These are phyloP conservation scores for Myxozyma geophila DNA, from an alignment of 805 yeast species.

Conservation along the genomic window DNA sequence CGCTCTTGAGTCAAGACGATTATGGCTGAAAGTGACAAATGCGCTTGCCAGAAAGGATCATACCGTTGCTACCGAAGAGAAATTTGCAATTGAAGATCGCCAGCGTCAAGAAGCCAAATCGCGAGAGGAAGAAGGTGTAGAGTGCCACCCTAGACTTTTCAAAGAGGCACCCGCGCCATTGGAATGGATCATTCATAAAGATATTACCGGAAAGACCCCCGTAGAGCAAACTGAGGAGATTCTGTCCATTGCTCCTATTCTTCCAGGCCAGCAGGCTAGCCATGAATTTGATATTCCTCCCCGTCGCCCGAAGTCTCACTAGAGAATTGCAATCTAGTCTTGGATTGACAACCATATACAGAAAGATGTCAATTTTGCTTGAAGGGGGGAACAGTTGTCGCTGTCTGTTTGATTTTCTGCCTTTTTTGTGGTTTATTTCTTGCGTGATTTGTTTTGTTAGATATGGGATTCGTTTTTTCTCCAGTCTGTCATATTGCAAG, in stretches of 20 bases:
- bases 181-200: constrained; percentile 70
- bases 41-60: constrained; percentile 85
- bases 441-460: background rate
- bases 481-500: constrained; percentile 3
- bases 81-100: constrained; percentile 81
- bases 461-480: constrained; percentile 6
- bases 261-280: constrained; percentile 68
- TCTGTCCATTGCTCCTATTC: constrained; percentile 70
- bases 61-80: constrained; percentile 82
- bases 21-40: constrained; percentile 82
- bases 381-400: background rate
- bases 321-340: background rate
- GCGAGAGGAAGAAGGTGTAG: constrained; percentile 76
- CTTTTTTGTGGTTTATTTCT: background rate
- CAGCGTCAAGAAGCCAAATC: constrained; percentile 77
- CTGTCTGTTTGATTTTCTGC: background rate
- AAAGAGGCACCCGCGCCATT: constrained; percentile 51
- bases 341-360: background rate
- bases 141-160: constrained; percentile 80
- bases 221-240: constrained; percentile 61
- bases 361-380: background rate
- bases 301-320: constrained; percentile 11
- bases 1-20: constrained; percentile 73
- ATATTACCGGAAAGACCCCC: constrained; percentile 59
- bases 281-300: constrained; percentile 35